Base-by-base conservation (phyloP, 345 rosid genomes). In the Citrus maxima region DNA sequence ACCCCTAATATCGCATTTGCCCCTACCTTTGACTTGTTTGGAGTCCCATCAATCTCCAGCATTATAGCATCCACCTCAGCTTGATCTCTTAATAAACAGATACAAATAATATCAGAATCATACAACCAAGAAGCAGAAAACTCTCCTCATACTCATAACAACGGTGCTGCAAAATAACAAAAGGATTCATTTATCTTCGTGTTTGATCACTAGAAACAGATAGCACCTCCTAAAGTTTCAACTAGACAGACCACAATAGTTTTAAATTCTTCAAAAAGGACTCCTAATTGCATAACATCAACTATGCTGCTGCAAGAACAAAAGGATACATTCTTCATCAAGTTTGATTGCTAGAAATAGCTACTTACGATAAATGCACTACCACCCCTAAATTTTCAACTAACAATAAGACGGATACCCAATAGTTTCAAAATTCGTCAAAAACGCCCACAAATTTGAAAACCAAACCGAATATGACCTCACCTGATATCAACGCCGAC, bases 1-100 rank as follows among this genome's bases (percentile, higher is more conserved):
- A 93, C 98, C 80, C 99, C 99, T 73, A 96, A 80, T 64, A 94
- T 94, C 1, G 99, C 95, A 85, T 96, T 96, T 13, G 99, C 99
- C 76, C 99, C 99, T 5, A 93, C 77, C 51, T 88, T 86, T 18
- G 99, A 86, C 89, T 96, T 96, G 89, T 96, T 93, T 27, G 89
- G 85, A 10, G 99, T 96, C 67, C 98, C 97, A 74, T 96, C 99
- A 7, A 94, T 84, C 65, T 93, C 98, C 85, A 94, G 80, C 98
- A 96, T 94, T 27, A 94, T 71, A 76, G 89, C 92, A 84, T 96
- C 99, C 1, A 94, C 95, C 76, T 91, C 91, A 30, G 86, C 93
- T 90, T 96, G 99, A 81, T 96, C 90, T 87, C 99, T 96, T 72
- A 18, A 2, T 64, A 76, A 79, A 81, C 42, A 69, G 5, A 75